Conservation (phyloP, 108 stramenopile species). For the Poteriospumella lacustris region DNA sequence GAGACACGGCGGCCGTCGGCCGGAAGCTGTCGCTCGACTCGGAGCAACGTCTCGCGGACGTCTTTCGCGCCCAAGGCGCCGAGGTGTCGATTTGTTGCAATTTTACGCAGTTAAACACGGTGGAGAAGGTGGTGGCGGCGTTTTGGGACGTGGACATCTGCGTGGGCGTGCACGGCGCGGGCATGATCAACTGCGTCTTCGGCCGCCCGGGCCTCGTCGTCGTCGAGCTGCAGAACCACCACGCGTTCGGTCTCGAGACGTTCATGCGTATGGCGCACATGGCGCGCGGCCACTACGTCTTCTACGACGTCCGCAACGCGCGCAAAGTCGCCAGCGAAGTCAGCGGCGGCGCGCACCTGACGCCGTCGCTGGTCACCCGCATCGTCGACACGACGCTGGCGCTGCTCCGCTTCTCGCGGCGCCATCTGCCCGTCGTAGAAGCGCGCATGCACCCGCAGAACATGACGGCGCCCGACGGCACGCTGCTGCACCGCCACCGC, state of each 20-base stretch:
- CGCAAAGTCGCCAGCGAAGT: too few relatives aligned
- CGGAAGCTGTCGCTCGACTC: not conserved
- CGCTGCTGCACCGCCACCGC: too few relatives aligned
- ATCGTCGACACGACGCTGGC: too few relatives aligned
- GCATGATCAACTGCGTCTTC: not conserved
- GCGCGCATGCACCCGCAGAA: too few relatives aligned
- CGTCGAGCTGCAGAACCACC: not conserved
- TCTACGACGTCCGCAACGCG: not conserved
- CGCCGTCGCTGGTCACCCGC: too few relatives aligned
- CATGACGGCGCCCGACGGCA: too few relatives aligned
- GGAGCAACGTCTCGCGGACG: not conserved
- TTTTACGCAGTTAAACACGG: not conserved
- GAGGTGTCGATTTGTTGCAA: not conserved
- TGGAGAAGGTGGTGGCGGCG: not conserved
- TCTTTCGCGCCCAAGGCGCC: not conserved
- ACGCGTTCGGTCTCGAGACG: not conserved
- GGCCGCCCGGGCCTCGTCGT: not conserved
- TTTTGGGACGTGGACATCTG: not conserved
- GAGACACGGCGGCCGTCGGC: not conserved
- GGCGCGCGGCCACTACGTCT: not conserved
- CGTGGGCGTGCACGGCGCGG: not conserved
- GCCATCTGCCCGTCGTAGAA: too few relatives aligned
- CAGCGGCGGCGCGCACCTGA: too few relatives aligned
- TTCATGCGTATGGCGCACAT: slow-evolving; percentile 1
- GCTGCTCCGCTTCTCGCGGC: too few relatives aligned